Evolutionary conservation across 371 early-diverging fungal species (phyloP), one percentile per base, ranked within the genome.

Genomic region (Haplosporangium sp.): DNA sequence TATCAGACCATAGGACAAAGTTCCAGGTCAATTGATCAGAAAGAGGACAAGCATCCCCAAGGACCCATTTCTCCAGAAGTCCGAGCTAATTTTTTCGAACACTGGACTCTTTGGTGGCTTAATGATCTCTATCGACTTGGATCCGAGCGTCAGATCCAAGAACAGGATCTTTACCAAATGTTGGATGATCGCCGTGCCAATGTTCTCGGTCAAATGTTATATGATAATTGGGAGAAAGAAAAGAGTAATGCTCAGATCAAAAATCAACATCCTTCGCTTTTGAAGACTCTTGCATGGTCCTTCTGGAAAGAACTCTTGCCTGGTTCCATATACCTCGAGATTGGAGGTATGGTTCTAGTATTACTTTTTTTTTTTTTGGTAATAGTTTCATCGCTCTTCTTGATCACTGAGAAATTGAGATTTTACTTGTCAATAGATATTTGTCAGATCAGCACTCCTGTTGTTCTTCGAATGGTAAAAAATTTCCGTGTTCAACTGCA

Each of bases 131-230:
- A 83, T 57, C 40, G 40, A 20, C 65, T 58, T 5, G 86, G 86
- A 0, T 84, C 81, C 45, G 60, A 71, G 45, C 70, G 74, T 4
- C 83, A 72, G 40, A 56, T 85, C 20, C 77, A 83, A 45, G 82
- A 84, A 59, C 82, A 84, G 27, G 86, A 85, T 69, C 69, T 85
- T n/a, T 85, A 84, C 57, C 74, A 73, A 48, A 69, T 85, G 65
- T 63, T 72, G 20, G 84, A 84, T 37, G 40, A 35, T 20, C 50
- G 74, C 53, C 63, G 61, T 13, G 56, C 84, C 0, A 57, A 53
- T 1, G 42, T 62, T 19, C 45, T 85, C 13, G 60, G 67, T 2
- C 55, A 42, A 13, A 17, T 27, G 11, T 59, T 84, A 53, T 40
- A 15, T 2, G 69, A 64, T 10, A 56, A 53, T 8, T 81, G 81